Conservation (phyloP, 1,284 basidiomycete species). For the Irpex lacteus region DNA sequence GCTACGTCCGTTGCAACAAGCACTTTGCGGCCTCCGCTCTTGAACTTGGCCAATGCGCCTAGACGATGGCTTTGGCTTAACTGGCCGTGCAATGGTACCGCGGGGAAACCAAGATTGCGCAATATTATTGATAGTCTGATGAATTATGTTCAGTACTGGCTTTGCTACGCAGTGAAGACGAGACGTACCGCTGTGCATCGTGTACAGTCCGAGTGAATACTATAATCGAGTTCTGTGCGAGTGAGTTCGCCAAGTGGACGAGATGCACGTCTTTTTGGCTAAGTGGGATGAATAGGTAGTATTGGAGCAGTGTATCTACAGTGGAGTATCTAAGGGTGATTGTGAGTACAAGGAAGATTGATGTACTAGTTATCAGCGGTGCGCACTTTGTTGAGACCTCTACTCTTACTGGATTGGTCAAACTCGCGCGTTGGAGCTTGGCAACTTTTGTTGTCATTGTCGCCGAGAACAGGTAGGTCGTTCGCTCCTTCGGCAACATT, state of each 20-base stretch:
- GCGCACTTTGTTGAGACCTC: conserved; percentile 91
- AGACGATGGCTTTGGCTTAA: conserved; percentile 92
- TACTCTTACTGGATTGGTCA: conserved; percentile 92
- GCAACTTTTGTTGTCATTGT: conserved; percentile 99
- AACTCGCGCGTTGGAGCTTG: conserved; percentile 94
- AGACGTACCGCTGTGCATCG: conserved; percentile 77
- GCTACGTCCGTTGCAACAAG: conserved; percentile 98
- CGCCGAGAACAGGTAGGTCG: conserved; percentile 96
- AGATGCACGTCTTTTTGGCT: conserved; percentile 93
- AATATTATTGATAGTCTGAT: conserved; percentile 84
- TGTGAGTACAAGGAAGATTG: neutral
- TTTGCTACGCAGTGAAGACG: neutral
- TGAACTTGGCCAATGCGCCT: conserved; percentile 96
- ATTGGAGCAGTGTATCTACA: conserved; percentile 92
- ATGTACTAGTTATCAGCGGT: neutral
- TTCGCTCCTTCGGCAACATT: conserved; percentile 91
- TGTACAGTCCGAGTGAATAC: conserved; percentile 96
- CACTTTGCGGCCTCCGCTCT: conserved; percentile 88
- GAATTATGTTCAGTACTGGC: neutral
- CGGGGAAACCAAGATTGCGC: conserved; percentile 89
- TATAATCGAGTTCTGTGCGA: conserved; percentile 93
- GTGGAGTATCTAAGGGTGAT: conserved; percentile 82
- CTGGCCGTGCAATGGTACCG: conserved; percentile 95
- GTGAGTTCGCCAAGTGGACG: conserved; percentile 85
- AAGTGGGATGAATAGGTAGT: conserved; percentile 94